A percentile compares a stretch with the other conserved stretches of the same genome.
phyloP scores from a whole-genome alignment of 768 basidiomycete genomes.

The Amanita molliuscula region DNA sequence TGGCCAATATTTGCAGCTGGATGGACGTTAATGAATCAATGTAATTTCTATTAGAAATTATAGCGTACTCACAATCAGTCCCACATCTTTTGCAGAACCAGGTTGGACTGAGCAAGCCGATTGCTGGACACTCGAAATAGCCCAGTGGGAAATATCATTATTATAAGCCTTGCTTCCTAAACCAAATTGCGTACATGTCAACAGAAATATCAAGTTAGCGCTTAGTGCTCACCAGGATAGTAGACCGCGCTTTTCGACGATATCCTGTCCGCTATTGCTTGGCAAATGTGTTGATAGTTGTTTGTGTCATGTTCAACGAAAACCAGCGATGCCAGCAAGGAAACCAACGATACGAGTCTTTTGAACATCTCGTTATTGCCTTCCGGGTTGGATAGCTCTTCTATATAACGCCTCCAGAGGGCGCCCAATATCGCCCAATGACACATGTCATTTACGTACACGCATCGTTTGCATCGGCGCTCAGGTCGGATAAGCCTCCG shows the following conservation, averaged over 20 bases:
- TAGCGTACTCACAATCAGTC: not conserved
- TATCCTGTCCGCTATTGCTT: not conserved
- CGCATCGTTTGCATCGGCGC: too few species aligned
- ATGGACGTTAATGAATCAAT: not conserved
- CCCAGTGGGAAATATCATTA: slow-evolving; percentile 1
- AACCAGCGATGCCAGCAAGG: too few species aligned
- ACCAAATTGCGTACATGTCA: too few species aligned
- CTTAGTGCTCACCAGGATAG: not conserved
- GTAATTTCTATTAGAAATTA: too few species aligned
- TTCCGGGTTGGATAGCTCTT: too few species aligned
- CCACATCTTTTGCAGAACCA: slow-evolving; percentile 2
- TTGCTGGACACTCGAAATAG: not conserved
- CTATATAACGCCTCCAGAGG: too few species aligned
- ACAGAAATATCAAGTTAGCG: not conserved
- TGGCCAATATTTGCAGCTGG: not conserved
- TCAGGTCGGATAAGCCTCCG: too few species aligned
- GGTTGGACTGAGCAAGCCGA: slow-evolving; percentile 4
- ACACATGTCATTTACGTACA: too few species aligned
- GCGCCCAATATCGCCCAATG: too few species aligned
- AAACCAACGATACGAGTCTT: too few species aligned
- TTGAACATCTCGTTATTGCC: too few species aligned
- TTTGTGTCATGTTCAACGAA: not conserved
- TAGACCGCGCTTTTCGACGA: not conserved
- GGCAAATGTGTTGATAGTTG: not conserved
- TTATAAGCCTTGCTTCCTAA: not conserved